Evolutionary conservation across 2,329 filamentous ascomycete genomes (phyloP).

Genomic region (Meredithiella fracta): DNA sequence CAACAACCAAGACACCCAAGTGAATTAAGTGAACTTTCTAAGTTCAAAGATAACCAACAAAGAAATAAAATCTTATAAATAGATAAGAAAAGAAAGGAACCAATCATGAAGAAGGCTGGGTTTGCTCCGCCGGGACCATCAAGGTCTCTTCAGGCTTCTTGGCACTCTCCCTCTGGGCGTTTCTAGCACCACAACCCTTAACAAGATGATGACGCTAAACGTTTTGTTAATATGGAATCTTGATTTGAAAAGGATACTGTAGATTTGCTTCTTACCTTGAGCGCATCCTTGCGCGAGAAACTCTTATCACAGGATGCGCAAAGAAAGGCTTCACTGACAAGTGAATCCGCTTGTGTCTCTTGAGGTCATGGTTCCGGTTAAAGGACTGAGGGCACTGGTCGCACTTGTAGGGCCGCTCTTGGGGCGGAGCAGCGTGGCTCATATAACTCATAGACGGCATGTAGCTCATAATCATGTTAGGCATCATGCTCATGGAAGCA

Average conservation of each 20-base stretch:
- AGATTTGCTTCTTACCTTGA: constrained; percentile 57
- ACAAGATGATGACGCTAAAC: constrained; percentile 43
- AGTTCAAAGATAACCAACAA: background rate
- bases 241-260: background rate
- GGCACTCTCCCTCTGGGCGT: constrained; percentile 12
- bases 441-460: constrained; percentile 35
- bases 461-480: constrained; percentile 32
- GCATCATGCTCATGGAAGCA: constrained; percentile 54
- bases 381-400: constrained; percentile 86
- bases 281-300: constrained; percentile 87
- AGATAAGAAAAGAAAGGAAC: background rate
- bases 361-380: constrained; percentile 90
- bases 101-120: background rate
- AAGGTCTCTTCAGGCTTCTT: background rate
- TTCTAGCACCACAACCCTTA: constrained; percentile 39
- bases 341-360: constrained; percentile 90
- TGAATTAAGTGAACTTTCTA: background rate
- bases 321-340: constrained; percentile 85
- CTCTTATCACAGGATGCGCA: constrained; percentile 88
- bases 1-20: background rate
- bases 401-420: constrained; percentile 85
- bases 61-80: background rate
- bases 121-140: background rate
- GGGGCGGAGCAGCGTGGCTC: constrained; percentile 24
- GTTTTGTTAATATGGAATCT: background rate